These are phyloP conservation scores for Euphrasia confusa DNA, from an alignment of 257 asterid genomes.

Conservation along the genomic window DNA sequence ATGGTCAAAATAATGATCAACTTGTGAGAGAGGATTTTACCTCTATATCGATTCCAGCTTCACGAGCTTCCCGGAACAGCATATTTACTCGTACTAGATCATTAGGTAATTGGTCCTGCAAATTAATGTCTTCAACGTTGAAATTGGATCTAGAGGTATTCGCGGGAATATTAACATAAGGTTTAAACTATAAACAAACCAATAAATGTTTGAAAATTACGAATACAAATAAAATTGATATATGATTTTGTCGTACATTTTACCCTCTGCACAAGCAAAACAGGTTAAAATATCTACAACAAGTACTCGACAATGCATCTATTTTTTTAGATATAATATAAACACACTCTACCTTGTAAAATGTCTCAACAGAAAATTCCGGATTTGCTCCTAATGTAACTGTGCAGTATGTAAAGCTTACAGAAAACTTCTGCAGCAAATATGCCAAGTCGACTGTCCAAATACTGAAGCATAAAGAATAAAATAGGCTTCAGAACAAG, in stretches of 20 bases:
- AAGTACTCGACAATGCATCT: too few relatives aligned
- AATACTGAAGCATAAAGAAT: conserved; percentile 50
- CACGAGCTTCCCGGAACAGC: conserved; percentile 80
- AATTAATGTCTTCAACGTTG: conserved; percentile 18
- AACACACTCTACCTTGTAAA: conserved; percentile 61
- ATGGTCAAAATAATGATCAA: not conserved
- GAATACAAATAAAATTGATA: too few relatives aligned
- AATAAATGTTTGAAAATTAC: too few relatives aligned
- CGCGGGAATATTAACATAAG: not conserved
- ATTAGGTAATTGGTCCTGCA: conserved; percentile 84
- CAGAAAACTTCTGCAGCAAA: conserved; percentile 80
- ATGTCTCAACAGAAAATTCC: conserved; percentile 75
- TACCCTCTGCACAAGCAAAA: too few relatives aligned
- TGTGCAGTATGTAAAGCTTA: conserved; percentile 77
- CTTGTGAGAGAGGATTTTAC: conserved; percentile 31
- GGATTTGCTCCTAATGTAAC: conserved; percentile 97
- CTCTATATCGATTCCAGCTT: conserved; percentile 80
- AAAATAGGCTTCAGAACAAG: conserved; percentile 31
- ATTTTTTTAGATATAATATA: too few relatives aligned
- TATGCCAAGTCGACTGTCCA: conserved; percentile 99
- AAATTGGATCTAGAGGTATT: conserved; percentile 16
- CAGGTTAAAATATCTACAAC: too few relatives aligned
- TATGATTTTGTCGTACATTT: too few relatives aligned
- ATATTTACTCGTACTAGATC: conserved; percentile 74
- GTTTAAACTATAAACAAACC: not conserved